Percentiles rank a stretch among this genome's conserved stretches.
Conservation (phyloP, 2,329 filamentous ascomycete genomes). For the Ceratocystis lukuohia region DNA sequence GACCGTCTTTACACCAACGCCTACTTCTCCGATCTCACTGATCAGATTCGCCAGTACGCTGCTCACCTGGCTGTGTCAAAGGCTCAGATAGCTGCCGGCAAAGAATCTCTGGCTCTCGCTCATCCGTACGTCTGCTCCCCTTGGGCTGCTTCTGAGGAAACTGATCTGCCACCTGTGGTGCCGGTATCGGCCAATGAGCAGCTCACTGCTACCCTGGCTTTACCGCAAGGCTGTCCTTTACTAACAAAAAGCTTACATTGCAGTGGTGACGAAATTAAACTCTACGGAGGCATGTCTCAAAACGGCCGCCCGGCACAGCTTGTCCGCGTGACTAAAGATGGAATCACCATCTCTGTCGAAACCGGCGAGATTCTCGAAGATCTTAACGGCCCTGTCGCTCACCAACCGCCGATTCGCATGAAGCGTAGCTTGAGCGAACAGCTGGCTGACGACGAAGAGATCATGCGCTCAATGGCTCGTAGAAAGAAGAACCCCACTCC, state of each 20-base stretch:
- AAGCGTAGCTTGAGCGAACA: conserved; percentile 57
- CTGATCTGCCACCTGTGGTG: neutral
- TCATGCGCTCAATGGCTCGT: conserved; percentile 85
- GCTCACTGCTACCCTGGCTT: neutral
- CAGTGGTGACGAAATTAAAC: conserved; percentile 54
- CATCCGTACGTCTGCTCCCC: conserved; percentile 28
- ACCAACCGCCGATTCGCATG: conserved; percentile 37
- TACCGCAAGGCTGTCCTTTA: neutral
- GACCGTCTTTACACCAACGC: conserved; percentile 90
- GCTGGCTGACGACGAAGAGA: conserved; percentile 65
- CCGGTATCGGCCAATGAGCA: neutral
- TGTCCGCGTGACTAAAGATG: conserved; percentile 67
- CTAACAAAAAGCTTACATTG: conserved; percentile 25
- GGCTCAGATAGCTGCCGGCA: conserved; percentile 38
- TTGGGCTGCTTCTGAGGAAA: conserved; percentile 23
- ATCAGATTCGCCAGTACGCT: conserved; percentile 85
- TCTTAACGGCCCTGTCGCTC: conserved; percentile 27
- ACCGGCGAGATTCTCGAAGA: conserved; percentile 52
- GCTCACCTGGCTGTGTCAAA: conserved; percentile 66
- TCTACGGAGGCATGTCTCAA: conserved; percentile 67
- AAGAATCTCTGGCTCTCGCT: conserved; percentile 42
- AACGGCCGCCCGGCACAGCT: conserved; percentile 76
- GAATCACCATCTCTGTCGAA: conserved; percentile 64
- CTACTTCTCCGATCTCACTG: conserved; percentile 92
- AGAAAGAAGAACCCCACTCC: conserved; percentile 85